phyloP scores from a whole-genome alignment of 2,329 filamentous ascomycete species.

The Penicillium sp. region DNA sequence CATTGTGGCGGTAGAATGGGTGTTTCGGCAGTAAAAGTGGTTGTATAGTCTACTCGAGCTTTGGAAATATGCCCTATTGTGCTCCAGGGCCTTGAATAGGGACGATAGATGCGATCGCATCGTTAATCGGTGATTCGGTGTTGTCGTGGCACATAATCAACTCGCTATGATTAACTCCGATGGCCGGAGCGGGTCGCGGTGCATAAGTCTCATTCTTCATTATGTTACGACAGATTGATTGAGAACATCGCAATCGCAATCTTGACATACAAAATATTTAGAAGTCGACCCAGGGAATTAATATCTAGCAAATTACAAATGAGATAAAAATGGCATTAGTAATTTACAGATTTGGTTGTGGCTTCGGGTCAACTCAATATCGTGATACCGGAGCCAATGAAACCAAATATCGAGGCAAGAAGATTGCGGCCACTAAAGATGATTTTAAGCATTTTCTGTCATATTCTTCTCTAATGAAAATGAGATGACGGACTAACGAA shows the following conservation, averaged over 20 bases:
- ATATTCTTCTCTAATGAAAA: background rate
- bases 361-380: background rate
- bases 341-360: background rate
- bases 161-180: slow-evolving; percentile 5
- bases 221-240: background rate
- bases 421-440: background rate
- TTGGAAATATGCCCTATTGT: background rate
- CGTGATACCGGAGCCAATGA: background rate
- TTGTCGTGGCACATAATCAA: background rate
- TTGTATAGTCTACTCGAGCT: background rate
- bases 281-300: background rate
- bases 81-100: background rate
- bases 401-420: background rate
- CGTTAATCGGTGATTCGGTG: background rate
- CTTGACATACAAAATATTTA: background rate
- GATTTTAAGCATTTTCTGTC: background rate
- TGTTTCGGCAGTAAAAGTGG: background rate
- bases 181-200: slow-evolving; percentile 15
- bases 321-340: background rate
- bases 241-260: background rate
- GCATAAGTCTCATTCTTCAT: background rate
- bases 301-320: background rate
- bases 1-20: slow-evolving; percentile 10
- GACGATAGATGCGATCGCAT: background rate
- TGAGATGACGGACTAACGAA: background rate